Base-by-base conservation (phyloP, 257 asterid species). In the Capsicum chinense region DNA sequence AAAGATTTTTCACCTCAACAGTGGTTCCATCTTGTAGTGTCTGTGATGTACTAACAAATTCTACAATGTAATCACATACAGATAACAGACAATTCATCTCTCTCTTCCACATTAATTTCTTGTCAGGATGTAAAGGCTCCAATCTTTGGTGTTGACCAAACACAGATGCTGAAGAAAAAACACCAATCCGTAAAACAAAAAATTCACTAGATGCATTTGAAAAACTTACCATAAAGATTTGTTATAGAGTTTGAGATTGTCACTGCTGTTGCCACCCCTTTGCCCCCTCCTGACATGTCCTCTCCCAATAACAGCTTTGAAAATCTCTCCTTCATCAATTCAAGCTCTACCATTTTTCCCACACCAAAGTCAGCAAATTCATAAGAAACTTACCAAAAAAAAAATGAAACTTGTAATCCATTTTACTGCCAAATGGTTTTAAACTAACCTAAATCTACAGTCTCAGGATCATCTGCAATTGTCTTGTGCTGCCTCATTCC, bases 231-330 rank as follows among this genome's bases (percentile, higher is more conserved):
- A 88, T 90, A 97, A 73, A 95, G 99, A 16, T 93, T 97, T 66
- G 98, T 96, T 35, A 94, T 94, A 74, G 98, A 91, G 87, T 94
- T 93, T 71, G 99, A 96, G 83, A 96, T 92, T 11, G 99, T 86
- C 2, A 93, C 92, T 63, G 98, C 96, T 58, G 95, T 90, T 83
- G 91, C 88, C 3, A 93, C 98, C 1, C 99, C 98, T 88, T 92
- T 95, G 4, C 97, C 99, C 81, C 97, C 81, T 76, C 99, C 99
- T 81, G 98, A 95, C 97, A 95, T 95, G 88, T 97, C 99, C 64
- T 93, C 96, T 35, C 99, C 99, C 15, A 97, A 80, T 70, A 97
- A 82, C 84, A 97, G 89, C 92, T 87, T 91, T 47, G 99, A 92
- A 87, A 93, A 95, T 83, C 95, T 90, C 90, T 97, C 98, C 87